Evolutionary conservation across 179 eudicot species (phyloP), one percentile per base, ranked within the genome.

Genomic region (Silene coronaria): DNA sequence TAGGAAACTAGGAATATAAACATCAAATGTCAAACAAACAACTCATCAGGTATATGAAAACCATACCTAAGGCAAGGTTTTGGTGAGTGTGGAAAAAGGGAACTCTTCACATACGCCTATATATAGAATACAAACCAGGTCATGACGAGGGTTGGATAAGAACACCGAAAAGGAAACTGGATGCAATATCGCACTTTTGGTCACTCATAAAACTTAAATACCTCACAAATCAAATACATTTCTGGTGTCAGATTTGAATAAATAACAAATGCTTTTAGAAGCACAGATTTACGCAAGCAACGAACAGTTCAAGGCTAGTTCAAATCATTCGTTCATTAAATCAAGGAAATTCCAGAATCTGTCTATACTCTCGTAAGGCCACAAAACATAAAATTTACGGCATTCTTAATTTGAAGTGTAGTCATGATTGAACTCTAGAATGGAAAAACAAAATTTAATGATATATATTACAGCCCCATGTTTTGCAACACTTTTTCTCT

Each of bases 21-120:
- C 19, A 78, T 4, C 21, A 19, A 69, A 61, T 26, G 78, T 45
- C 13, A 36, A 27, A 82, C 16, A 80, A 67, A 68, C 28, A 62
- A 16, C 24, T 71, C 60, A 3, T 30, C 55, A 59, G 42, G 17
- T 6, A 42, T 34, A 57, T n/a, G 27, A 57, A 70, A 34, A 32
- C 42, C 73, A 80, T 87, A 92, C 98, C 81, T 92, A 81, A 93
- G 98, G 86, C 92, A 87, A 74, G 96, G 82, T 74, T 85, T 76
- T 65, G 98, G 97, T 65, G 98, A 94, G 82, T 94, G 96, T 72
- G 98, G 93, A 71, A 93, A 93, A 70, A 75, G 79, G 66, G 83
- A 81, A 69, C 96, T 87, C 84, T 93, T 93, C 74, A 91, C 98
- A 84, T 90, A 93, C 51, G 84, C 96, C 98, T 93, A 77, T 75